These are phyloP conservation scores for Salix purpurea DNA, from an alignment of 345 rosid genomes.

Conservation along the genomic window DNA sequence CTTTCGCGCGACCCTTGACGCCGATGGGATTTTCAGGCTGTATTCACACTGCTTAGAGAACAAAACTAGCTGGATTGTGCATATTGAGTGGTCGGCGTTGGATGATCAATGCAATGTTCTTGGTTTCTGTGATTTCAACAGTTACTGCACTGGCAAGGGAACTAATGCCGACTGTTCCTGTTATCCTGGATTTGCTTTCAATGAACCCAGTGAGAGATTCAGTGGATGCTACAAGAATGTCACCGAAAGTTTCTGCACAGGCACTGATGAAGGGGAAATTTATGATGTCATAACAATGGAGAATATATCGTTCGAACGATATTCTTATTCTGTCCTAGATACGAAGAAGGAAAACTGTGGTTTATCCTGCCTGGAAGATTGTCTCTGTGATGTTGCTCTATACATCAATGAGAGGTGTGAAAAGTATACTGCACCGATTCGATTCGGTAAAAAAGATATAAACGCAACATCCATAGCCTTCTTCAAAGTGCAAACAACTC, in stretches of 20 bases:
- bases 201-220: background rate
- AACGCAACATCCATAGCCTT: background rate
- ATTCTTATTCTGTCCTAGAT: background rate
- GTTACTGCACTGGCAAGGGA: slow-evolving; percentile 13
- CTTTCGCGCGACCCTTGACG: slow-evolving; percentile 18
- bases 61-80: background rate
- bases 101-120: background rate
- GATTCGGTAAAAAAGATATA: background rate
- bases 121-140: slow-evolving; percentile 23
- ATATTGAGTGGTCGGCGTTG: background rate
- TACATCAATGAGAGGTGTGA: background rate
- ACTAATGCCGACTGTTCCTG: background rate
- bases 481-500: background rate
- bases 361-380: slow-evolving; percentile 10
- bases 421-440: background rate
- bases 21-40: background rate
- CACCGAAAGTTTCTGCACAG: slow-evolving; percentile 1
- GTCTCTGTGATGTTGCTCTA: slow-evolving; percentile 3
- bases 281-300: background rate
- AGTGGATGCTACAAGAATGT: background rate
- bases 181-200: slow-evolving; percentile 5
- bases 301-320: background rate
- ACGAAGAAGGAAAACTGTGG: background rate
- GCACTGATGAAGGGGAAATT: background rate
- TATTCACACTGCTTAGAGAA: slow-evolving; percentile 15